These are phyloP conservation scores for Pleurostoma richardsiae DNA, from an alignment of 2,329 filamentous ascomycete genomes.

Conservation along the genomic window DNA sequence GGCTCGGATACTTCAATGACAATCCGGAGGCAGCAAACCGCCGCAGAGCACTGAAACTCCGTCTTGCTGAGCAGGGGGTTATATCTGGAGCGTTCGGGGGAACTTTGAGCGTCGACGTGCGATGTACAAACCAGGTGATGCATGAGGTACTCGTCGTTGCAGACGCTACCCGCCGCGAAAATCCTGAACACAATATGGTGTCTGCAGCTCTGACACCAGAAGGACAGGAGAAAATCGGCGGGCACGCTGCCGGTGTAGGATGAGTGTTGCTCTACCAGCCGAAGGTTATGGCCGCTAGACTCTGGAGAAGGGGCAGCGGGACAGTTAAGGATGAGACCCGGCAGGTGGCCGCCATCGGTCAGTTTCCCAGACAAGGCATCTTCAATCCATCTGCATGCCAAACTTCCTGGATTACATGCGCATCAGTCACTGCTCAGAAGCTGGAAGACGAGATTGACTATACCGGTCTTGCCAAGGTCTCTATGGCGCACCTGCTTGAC, in stretches of 20 bases:
- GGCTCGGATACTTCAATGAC: constrained; percentile 44
- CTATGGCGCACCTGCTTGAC: constrained; percentile 1
- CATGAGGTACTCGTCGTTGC: constrained; percentile 4
- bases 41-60: constrained; percentile 34
- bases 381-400: constrained; percentile 9
- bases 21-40: constrained; percentile 34
- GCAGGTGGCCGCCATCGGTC: not conserved
- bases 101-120: too few relatives aligned
- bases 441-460: not conserved
- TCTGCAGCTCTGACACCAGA: too few relatives aligned
- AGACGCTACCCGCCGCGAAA: too few relatives aligned
- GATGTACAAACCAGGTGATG: not conserved
- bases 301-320: not conserved
- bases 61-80: constrained; percentile 31
- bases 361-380: constrained; percentile 4
- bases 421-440: not conserved
- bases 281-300: not conserved
- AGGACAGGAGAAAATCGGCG: too few relatives aligned
- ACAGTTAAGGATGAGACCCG: too few relatives aligned
- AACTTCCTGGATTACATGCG: constrained; percentile 1
- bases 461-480: constrained; percentile 3
- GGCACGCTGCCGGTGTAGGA: too few relatives aligned
- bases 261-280: too few relatives aligned
- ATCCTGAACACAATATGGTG: too few relatives aligned
- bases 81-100: constrained; percentile 20